A percentile compares a stretch with the other conserved stretches of the same genome.
Conservation (phyloP, 495 filamentous ascomycete genomes). For the Penicillium daleae region DNA sequence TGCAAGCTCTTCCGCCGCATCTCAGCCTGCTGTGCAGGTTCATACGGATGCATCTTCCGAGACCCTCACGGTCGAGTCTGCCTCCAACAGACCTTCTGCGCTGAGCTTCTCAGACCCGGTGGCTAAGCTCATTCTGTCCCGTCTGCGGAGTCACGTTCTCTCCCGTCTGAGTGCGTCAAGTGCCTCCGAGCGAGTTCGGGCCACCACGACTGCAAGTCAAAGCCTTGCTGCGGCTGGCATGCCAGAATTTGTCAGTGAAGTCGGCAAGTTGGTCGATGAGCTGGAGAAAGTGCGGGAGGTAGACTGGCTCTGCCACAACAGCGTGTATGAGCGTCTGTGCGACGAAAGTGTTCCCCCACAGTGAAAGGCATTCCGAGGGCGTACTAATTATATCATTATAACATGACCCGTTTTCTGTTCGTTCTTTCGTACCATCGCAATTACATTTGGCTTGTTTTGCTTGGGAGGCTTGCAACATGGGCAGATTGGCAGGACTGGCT, state of each 20-base stretch:
- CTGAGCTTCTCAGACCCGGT: conserved; percentile 73
- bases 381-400: conserved; percentile 10
- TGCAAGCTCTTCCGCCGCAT: conserved; percentile 42
- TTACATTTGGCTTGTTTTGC: conserved; percentile 1
- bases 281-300: conserved; percentile 73
- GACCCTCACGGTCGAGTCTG: conserved; percentile 11
- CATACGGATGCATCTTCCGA: conserved; percentile 22
- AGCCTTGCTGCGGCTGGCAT: conserved; percentile 78
- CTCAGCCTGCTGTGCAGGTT: conserved; percentile 43
- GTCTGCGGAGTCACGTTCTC: conserved; percentile 76
- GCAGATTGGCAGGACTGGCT: conserved; percentile 22
- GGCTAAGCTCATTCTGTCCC: conserved; percentile 74
- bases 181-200: conserved; percentile 76
- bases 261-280: conserved; percentile 83
- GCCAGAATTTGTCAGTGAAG: conserved; percentile 83
- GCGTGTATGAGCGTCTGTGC: conserved; percentile 76
- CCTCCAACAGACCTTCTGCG: conserved; percentile 18
- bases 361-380: conserved; percentile 14
- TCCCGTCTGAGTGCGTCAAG: conserved; percentile 73
- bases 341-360: conserved; percentile 35
- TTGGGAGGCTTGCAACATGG: conserved; percentile 1
- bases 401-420: background rate
- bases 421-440: background rate
- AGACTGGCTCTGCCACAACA: conserved; percentile 76
- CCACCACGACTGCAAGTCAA: conserved; percentile 82